Evolutionary conservation across 2,329 filamentous ascomycete genomes (phyloP).

Genomic region (Paraphaeosphaeria sporulosa): DNA sequence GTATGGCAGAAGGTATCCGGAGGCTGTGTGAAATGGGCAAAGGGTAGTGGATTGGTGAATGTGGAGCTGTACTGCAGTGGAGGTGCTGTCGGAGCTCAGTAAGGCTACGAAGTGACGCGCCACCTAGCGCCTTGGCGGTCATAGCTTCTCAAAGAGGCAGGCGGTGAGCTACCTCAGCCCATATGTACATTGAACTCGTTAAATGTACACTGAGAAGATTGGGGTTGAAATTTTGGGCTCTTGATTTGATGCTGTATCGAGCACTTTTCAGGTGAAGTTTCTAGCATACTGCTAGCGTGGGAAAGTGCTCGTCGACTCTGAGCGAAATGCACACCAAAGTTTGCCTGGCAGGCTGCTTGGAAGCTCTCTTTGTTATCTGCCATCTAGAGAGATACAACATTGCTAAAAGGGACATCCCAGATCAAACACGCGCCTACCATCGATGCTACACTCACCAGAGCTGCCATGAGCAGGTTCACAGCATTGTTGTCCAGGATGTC

Average conservation of each 20-base stretch:
- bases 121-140: conserved; percentile 8
- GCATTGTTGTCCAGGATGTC: conserved; percentile 93
- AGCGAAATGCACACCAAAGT: too few species aligned
- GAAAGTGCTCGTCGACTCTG: too few species aligned
- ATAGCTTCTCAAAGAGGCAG: conserved; percentile 11
- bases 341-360: neutral
- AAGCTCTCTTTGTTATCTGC: neutral
- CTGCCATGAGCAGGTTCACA: conserved; percentile 92
- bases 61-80: neutral
- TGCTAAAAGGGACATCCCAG: conserved; percentile 43
- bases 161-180: neutral
- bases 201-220: too few species aligned
- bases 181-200: neutral
- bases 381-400: conserved; percentile 26
- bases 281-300: too few species aligned
- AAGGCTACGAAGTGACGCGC: conserved; percentile 12
- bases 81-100: conserved; percentile 8
- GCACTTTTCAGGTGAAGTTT: too few species aligned
- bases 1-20: neutral
- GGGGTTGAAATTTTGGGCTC: neutral
- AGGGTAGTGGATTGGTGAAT: neutral
- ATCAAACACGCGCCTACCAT: conserved; percentile 63
- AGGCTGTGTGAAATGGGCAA: neutral
- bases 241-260: neutral
- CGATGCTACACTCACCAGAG: conserved; percentile 77